Evolutionary conservation across 2,329 filamentous ascomycete genomes (phyloP).

Genomic region (Aspergillus niger): DNA sequence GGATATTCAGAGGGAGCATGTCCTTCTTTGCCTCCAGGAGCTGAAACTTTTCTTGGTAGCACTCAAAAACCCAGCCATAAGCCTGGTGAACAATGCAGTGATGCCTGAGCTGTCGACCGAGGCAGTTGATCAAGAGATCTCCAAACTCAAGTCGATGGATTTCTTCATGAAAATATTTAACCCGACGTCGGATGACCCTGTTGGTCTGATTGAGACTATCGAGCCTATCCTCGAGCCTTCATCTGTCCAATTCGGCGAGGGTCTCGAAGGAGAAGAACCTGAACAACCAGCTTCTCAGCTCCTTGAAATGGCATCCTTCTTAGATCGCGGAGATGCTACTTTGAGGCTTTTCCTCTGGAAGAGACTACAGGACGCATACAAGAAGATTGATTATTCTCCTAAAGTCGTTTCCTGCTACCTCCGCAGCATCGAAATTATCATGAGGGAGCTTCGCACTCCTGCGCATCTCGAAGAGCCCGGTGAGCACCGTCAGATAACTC

Average conservation of each 20-base stretch:
- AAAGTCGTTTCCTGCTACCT: slow-evolving; percentile 88
- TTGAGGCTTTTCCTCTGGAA: slow-evolving; percentile 87
- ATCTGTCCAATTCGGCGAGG: slow-evolving; percentile 32
- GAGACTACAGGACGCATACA: slow-evolving; percentile 85
- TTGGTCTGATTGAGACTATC: slow-evolving; percentile 83
- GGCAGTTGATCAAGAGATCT: slow-evolving; percentile 88
- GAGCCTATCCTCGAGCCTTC: slow-evolving; percentile 84
- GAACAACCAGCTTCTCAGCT: slow-evolving; percentile 57
- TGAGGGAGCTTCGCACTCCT: slow-evolving; percentile 66
- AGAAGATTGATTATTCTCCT: slow-evolving; percentile 77
- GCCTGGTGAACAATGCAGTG: slow-evolving; percentile 79
- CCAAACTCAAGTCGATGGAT: slow-evolving; percentile 90
- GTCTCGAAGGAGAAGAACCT: slow-evolving; percentile 20
- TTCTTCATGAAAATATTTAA: slow-evolving; percentile 92
- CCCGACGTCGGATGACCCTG: slow-evolving; percentile 75
- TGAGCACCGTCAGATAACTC: slow-evolving; percentile 67
- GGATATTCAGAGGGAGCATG: slow-evolving; percentile 59
- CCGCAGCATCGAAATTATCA: slow-evolving; percentile 80
- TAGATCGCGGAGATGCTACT: slow-evolving; percentile 78
- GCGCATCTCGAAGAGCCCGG: slow-evolving; percentile 58
- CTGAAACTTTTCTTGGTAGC: slow-evolving; percentile 57
- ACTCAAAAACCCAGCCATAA: slow-evolving; percentile 51
- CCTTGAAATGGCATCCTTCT: slow-evolving; percentile 80
- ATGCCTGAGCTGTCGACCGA: slow-evolving; percentile 83
- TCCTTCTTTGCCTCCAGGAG: slow-evolving; percentile 64